Evolutionary conservation across 805 yeast species (phyloP).

Genomic region (Saccharomycopsis capsularis): DNA sequence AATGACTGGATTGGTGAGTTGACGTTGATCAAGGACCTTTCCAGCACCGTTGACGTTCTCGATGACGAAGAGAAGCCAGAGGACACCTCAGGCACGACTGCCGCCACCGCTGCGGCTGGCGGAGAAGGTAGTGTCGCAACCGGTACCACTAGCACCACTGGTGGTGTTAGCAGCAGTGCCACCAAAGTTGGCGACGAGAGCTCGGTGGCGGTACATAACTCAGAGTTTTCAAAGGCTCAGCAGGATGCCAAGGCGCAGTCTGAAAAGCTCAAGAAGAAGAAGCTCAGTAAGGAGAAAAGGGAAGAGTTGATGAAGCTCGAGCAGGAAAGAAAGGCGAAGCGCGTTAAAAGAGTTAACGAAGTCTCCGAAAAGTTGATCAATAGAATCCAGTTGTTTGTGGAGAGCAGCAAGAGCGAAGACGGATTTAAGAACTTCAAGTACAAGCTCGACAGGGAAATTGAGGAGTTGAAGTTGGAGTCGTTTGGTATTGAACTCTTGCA

Average conservation of each 20-base stretch:
- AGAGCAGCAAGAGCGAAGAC: slow-evolving; percentile 39
- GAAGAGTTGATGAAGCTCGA: slow-evolving; percentile 46
- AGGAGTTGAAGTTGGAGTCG: slow-evolving; percentile 85
- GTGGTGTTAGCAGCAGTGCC: background rate
- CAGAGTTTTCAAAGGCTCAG: slow-evolving; percentile 21
- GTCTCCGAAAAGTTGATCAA: slow-evolving; percentile 42
- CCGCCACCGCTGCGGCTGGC: background rate
- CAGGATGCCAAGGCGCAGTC: slow-evolving; percentile 33
- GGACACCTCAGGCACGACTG: background rate
- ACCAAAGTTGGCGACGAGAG: slow-evolving; percentile 4
- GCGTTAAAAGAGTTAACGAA: slow-evolving; percentile 42
- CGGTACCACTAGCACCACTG: background rate
- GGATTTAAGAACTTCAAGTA: slow-evolving; percentile 43
- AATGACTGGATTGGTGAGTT: slow-evolving; percentile 75
- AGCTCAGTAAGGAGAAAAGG: slow-evolving; percentile 36
- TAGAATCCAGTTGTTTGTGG: slow-evolving; percentile 38
- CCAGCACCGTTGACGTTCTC: slow-evolving; percentile 47
- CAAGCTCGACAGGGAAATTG: slow-evolving; percentile 56
- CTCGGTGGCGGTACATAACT: slow-evolving; percentile 13
- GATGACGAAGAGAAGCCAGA: slow-evolving; percentile 28
- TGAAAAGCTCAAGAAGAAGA: slow-evolving; percentile 26
- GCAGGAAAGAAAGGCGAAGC: slow-evolving; percentile 46
- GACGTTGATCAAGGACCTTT: slow-evolving; percentile 56
- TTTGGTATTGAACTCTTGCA: slow-evolving; percentile 87
- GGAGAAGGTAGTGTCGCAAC: background rate